Evolutionary conservation across 2,329 filamentous ascomycete species (phyloP).

Genomic region (Fusarium sp.): DNA sequence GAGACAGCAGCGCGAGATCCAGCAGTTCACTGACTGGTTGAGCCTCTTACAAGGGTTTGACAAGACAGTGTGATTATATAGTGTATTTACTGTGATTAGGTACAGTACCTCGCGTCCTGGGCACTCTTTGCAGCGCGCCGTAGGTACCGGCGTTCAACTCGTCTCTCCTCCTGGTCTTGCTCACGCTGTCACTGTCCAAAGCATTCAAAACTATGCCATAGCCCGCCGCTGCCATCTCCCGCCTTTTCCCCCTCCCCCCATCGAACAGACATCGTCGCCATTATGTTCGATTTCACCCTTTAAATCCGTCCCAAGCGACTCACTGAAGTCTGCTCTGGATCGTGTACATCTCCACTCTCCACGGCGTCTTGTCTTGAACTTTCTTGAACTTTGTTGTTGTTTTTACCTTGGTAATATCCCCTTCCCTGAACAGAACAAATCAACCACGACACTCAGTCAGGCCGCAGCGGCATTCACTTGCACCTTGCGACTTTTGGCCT

Average conservation of each 20-base stretch:
- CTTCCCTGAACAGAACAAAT: constrained; percentile 12
- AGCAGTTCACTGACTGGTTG: constrained; percentile 25
- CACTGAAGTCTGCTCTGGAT: constrained; percentile 65
- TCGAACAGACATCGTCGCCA: constrained; percentile 64
- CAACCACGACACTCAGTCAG: constrained; percentile 34
- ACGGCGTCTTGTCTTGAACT: constrained; percentile 50
- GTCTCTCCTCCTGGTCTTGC: constrained; percentile 35
- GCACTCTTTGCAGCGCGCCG: constrained; percentile 30
- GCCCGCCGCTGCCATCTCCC: constrained; percentile 48
- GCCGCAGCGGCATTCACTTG: constrained; percentile 65
- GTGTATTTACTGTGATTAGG: constrained; percentile 2
- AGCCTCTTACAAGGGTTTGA: constrained; percentile 21
- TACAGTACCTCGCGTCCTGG: constrained; percentile 29
- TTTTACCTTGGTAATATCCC: constrained; percentile 35
- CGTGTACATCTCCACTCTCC: constrained; percentile 54
- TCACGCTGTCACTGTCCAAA: constrained; percentile 40
- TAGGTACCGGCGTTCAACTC: constrained; percentile 38
- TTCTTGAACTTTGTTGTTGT: constrained; percentile 42
- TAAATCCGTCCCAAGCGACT: constrained; percentile 65
- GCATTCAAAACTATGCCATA: constrained; percentile 54
- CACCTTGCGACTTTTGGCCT: constrained; percentile 57
- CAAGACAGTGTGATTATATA: constrained; percentile 13
- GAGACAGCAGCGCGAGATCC: background rate
- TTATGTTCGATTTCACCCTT: constrained; percentile 65
- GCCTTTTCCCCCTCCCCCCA: constrained; percentile 57